Percentiles rank a stretch among this genome's conserved stretches.
Conservation (phyloP, 345 rosid genomes). For the Durio zibethinus region DNA sequence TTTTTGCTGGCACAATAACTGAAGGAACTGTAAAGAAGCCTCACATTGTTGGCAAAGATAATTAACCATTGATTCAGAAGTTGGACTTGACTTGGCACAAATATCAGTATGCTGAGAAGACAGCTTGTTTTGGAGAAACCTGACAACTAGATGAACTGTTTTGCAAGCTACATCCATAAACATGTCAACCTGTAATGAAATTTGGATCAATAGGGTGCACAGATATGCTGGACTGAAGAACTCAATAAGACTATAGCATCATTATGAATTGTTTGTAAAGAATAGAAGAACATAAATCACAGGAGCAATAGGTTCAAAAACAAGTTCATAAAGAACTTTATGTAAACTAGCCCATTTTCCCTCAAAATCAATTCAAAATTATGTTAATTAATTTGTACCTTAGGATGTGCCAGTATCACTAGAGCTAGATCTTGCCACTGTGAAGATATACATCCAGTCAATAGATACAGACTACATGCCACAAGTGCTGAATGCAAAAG, state of each 20-base stretch:
- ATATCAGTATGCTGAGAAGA: slow-evolving; percentile 38
- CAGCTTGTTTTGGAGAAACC: slow-evolving; percentile 58
- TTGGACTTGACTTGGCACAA: slow-evolving; percentile 22
- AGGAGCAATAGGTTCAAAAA: too few species aligned
- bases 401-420: slow-evolving; percentile 78
- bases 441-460: slow-evolving; percentile 68
- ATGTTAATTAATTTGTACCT: slow-evolving; percentile 42
- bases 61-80: slow-evolving; percentile 41
- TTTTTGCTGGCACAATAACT: slow-evolving; percentile 84
- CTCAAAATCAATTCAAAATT: not conserved
- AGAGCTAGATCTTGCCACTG: slow-evolving; percentile 77
- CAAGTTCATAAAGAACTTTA: not conserved
- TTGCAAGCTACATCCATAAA: slow-evolving; percentile 83
- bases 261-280: too few species aligned
- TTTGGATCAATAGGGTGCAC: slow-evolving; percentile 25
- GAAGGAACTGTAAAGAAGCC: slow-evolving; percentile 91
- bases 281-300: too few species aligned
- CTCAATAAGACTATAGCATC: not conserved
- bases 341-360: slow-evolving; percentile 7
- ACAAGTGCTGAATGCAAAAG: slow-evolving; percentile 68
- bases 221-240: slow-evolving; percentile 3
- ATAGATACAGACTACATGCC: slow-evolving; percentile 60
- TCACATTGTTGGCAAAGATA: slow-evolving; percentile 89
- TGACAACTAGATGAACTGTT: slow-evolving; percentile 59
- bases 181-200: slow-evolving; percentile 65